phyloP scores from a whole-genome alignment of 495 filamentous ascomycete species.

The Oidiodendron maius region DNA sequence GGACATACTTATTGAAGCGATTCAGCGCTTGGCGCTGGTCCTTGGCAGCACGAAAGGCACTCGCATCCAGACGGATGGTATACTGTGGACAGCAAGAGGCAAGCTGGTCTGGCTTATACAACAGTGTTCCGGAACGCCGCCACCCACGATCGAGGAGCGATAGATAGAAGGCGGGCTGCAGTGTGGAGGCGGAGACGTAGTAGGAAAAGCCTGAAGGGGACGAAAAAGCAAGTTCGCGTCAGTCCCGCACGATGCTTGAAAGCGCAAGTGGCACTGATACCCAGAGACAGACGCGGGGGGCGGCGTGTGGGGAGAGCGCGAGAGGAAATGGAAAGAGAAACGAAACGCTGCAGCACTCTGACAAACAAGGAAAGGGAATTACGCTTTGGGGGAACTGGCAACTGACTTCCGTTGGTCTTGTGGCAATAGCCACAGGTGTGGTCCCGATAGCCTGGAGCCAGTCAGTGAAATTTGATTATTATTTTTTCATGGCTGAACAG shows the following conservation, averaged over 20 bases:
- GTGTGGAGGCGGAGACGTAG: slow-evolving; percentile 62
- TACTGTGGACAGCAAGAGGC: slow-evolving; percentile 94
- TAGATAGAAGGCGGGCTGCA: slow-evolving; percentile 74
- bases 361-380: too few species aligned
- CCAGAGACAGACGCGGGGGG: too few species aligned
- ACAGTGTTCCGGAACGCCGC: slow-evolving; percentile 75
- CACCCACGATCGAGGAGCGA: slow-evolving; percentile 79
- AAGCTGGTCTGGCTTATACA: slow-evolving; percentile 84
- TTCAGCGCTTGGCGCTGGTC: slow-evolving; percentile 86
- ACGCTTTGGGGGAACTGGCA: slow-evolving; percentile 2
- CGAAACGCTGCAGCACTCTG: too few species aligned
- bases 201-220: slow-evolving; percentile 68
- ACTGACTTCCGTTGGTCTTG: slow-evolving; percentile 19
- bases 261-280: too few species aligned
- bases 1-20: slow-evolving; percentile 80
- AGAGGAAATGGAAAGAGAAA: not conserved
- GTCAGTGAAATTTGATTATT: slow-evolving; percentile 20
- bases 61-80: slow-evolving; percentile 76
- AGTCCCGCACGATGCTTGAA: slow-evolving; percentile 3
- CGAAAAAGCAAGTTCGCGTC: slow-evolving; percentile 15
- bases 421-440: slow-evolving; percentile 21
- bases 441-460: slow-evolving; percentile 17
- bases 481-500: too few species aligned
- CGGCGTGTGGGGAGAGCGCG: too few species aligned
- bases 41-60: slow-evolving; percentile 61